Base-by-base conservation (phyloP, 176 grass and related monocot species). In the Lolium perenne region DNA sequence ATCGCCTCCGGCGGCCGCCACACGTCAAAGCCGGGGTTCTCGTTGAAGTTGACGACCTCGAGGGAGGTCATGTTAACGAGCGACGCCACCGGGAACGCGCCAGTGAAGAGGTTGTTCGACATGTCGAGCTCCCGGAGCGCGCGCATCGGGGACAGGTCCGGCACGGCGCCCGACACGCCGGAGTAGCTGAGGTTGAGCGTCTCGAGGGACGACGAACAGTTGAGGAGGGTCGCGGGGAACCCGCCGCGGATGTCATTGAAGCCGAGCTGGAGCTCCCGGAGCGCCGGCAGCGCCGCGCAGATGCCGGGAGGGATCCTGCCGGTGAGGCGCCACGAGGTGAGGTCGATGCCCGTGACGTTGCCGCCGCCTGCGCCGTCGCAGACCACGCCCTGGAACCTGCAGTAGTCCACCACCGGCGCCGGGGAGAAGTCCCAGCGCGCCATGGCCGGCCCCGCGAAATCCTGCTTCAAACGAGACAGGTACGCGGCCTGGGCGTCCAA, bases 31-130 rank as follows among this genome's bases (percentile, higher is more conserved):
- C 84, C 84, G 9, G 97, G 94, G 88, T 96, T 96, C 92, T 99
- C 88, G 80, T 99, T 99, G 64, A 96, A 83, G 86, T 96, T 94
- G 80, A 93, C 13, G 1, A 88, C 81, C 92, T 99, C 92, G 1
- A 99, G 86, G 2, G 43, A 54, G 14, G 85, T 78, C 59, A 96
- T 56, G 89, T 91, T 88, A 49, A 80, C 80, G 82, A 94, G 79
- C 66, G 94, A 86, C 26, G 85, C 16, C 11, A 70, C 20, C 12
- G 97, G 97, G 88, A 99, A 96, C 35, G 84, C 82, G 26, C 94
- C 97, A 18, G 92, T 73, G 87, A 96, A 96, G 82, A 78, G 40
- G 79, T 99, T 99, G 82, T 90, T 69, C 16, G 90, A 80, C 38
- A 96, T 65, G 82, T 99, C 97, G 26, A 99, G 88, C 53, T 53